Evolutionary conservation across 805 yeast species (phyloP), one percentile per base, ranked within the genome.

Genomic region (Schwanniomyces sp.): DNA sequence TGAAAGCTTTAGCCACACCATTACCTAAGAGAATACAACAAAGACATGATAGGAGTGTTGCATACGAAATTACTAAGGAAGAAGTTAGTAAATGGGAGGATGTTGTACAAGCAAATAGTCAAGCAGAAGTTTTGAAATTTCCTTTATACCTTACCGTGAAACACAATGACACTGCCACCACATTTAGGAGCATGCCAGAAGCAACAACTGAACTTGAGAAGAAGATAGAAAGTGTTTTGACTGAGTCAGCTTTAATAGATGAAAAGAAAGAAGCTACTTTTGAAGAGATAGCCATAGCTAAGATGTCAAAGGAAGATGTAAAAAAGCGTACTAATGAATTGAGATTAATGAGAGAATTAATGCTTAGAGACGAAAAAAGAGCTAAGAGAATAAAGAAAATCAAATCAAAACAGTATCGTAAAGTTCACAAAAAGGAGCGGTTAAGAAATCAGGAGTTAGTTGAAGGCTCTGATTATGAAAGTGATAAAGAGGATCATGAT

Each of bases 361-460:
- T 92, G 96, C 94, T 91, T 72, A 79, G 98, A 58, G 97, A 92
- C 59, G 97, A 92, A 71, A 81, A 85, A 61, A 85, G 88, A 60
- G 91, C 98, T 8, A 91, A 82, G 67, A 80, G 99, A 57, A 78
- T 94, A 59, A 92, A 92, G 74, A 94, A 92, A 72, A 94, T 94
- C 67, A 94, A 94, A 67, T 90, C 97, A 34, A 94, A 92, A 68
- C 79, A 90, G 1, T 94, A 84, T 68, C 88, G 88, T 58, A 86
- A 87, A 63, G 86, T 91, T 45, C 84, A 88, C 59, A 90, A 91
- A 79, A 88, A 85, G 65, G 97, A 91, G 64, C 71, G 88, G 53
- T 67, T 86, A 54, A 82, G 82, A 52, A 86, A 86, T 57, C 77
- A 82, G 56, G 85, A 80, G 45, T 69, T 88, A 52, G 85, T 90